Conservation (phyloP, 768 basidiomycete species). For the Amanita muscaria region DNA sequence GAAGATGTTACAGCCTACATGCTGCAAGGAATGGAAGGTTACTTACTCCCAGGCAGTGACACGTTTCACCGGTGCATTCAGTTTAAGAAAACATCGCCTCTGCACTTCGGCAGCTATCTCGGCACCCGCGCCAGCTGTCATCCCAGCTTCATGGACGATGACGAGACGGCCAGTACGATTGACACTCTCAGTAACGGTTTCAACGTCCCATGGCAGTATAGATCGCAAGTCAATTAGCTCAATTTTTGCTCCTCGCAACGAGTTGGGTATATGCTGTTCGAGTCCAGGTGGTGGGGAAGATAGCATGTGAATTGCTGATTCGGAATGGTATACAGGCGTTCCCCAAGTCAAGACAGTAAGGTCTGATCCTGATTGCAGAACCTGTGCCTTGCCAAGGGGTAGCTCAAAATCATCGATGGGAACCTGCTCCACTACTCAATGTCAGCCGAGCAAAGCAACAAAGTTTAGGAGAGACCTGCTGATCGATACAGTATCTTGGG, state of each 20-base stretch:
- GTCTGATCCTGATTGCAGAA: slow-evolving; percentile 64
- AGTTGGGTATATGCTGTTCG: slow-evolving; percentile 53
- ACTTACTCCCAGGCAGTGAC: slow-evolving; percentile 95
- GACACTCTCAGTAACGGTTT: slow-evolving; percentile 75
- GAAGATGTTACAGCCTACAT: not conserved
- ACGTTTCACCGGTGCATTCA: slow-evolving; percentile 81
- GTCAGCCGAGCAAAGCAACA: slow-evolving; percentile 2
- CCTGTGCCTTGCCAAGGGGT: slow-evolving; percentile 78
- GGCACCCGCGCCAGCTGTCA: slow-evolving; percentile 80
- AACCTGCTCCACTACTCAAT: slow-evolving; percentile 72
- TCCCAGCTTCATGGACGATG: slow-evolving; percentile 87
- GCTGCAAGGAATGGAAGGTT: slow-evolving; percentile 5
- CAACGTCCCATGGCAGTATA: slow-evolving; percentile 83
- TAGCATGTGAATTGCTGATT: slow-evolving; percentile 72
- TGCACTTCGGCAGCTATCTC: slow-evolving; percentile 91
- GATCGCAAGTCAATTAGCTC: slow-evolving; percentile 90
- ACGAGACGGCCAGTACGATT: slow-evolving; percentile 77
- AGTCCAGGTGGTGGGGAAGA: slow-evolving; percentile 55
- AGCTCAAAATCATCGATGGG: slow-evolving; percentile 80
- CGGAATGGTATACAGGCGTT: slow-evolving; percentile 88
- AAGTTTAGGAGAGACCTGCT: slow-evolving; percentile 38
- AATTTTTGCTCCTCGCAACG: slow-evolving; percentile 59
- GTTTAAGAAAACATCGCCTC: slow-evolving; percentile 78
- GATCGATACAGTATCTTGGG: slow-evolving; percentile 91
- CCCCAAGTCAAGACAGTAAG: slow-evolving; percentile 91